Evolutionary conservation across 2,329 filamentous ascomycete species (phyloP), one percentile per base, ranked within the genome.

Genomic region (Aspergillus intermedius): DNA sequence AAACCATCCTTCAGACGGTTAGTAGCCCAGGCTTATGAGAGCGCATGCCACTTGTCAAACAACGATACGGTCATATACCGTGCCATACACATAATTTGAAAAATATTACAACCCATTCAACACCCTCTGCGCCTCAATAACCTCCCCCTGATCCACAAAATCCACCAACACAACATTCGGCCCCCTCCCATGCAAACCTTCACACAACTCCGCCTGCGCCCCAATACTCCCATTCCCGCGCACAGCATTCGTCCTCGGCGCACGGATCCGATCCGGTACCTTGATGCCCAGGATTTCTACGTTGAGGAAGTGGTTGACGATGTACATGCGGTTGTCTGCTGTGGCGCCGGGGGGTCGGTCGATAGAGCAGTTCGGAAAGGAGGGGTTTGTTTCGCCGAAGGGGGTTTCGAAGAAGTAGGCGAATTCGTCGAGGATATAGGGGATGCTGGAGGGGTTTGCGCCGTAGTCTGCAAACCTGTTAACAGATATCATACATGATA

Each of bases 291-390:
- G 48, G 25, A 74, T 54, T 44, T 74, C 64, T 8, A 68, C 54
- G 51, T 76, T 70, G 2, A 76, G 59, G 53, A 74, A 75, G 55
- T 77, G 74, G 49, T 77, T 77, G 50, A 76, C 65, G 32, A 76
- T 65, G 47, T 72, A 72, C 72, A 77, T 74, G 4, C 70, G 64
- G 10, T 67, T 71, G 4, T 64, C 58, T 5, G 66, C 53, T 12
- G 60, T 65, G 21, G 62, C 64, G n/a, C 64, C 65, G 4, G 64
- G 42, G 2, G 74, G 74, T 3, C 73, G 68, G 54, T 76, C 66
- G 45, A 76, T 68, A 9, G 60, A 69, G 59, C 74, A 76, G 49
- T 68, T 58, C 1, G 62, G 51, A 55, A 76, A 75, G 6, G 61
- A 55, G 2, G 68, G 45, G 50, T 74, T 64, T 2, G 64, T 74